These are phyloP conservation scores for Podospora pseudoanserina DNA, from an alignment of 495 filamentous ascomycete genomes.

Conservation along the genomic window DNA sequence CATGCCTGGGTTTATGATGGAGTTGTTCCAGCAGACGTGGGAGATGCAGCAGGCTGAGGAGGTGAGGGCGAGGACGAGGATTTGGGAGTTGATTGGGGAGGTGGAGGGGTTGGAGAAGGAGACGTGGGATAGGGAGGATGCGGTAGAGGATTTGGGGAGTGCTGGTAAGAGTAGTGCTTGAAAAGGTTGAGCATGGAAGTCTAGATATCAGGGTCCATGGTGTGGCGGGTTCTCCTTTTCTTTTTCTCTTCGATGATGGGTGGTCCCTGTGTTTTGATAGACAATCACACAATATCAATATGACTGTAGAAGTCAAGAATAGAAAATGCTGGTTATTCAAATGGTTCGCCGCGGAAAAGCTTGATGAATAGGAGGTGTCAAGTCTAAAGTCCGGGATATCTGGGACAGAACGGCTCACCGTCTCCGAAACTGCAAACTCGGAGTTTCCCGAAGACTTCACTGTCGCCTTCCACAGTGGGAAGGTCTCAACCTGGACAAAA, in stretches of 20 bases:
- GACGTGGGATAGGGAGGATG: slow-evolving; percentile 71
- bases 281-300: neutral
- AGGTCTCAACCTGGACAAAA: neutral
- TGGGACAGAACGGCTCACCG: no score
- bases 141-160: slow-evolving; percentile 67
- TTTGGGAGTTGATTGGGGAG: slow-evolving; percentile 51
- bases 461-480: neutral
- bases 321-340: neutral
- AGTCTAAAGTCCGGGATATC: neutral
- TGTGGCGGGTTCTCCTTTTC: no score
- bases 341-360: neutral
- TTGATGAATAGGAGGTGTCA: neutral
- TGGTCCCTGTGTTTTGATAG: neutral
- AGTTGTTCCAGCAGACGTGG: slow-evolving; percentile 63
- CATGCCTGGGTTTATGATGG: slow-evolving; percentile 64
- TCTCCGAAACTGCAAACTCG: no score
- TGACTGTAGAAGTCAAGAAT: neutral
- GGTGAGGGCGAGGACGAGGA: slow-evolving; percentile 38
- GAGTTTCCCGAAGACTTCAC: neutral
- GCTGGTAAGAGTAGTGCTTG: slow-evolving; percentile 28
- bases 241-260: neutral
- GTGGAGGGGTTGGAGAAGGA: slow-evolving; percentile 63
- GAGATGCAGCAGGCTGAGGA: slow-evolving; percentile 62
- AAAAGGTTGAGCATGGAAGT: neutral
- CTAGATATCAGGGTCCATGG: neutral